Base-by-base conservation (phyloP, 1,284 basidiomycete species). In the Pholiota adiposa region DNA sequence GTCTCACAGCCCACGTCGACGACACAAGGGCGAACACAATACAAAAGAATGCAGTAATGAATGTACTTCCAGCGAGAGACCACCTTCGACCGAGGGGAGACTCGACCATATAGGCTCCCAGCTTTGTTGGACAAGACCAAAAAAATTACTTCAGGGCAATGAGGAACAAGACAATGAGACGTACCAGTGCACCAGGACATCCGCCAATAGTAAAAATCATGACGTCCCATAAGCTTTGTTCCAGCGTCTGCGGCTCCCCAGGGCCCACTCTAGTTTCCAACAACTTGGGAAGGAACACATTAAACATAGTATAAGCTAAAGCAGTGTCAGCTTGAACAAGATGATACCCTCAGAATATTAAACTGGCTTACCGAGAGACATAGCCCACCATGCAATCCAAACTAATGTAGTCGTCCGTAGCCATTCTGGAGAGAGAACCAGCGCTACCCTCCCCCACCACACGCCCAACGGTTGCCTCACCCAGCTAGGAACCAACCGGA, bases 241-340 rank as follows among this genome's bases (percentile, higher is more conserved):
- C 81, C 16, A 95, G 75, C 4, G 64, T 64, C 50, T 66, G 64
- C 19, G 81, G 73, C 0, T 73, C 72, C 5, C 54, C 62, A 11
- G 70, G 69, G 18, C 75, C 64, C 19, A 75, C 63, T 0, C 74
- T 72, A 4, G 81, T 83, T 79, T 96, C 96, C 29, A 98, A 78
- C 14, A 97, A 82, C 68, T 95, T 95, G 0, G 97, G 97, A 19
- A 98, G 82, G 74, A 91, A 98, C 12, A 97, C 95, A 70, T 98
- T 99, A 79, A 98, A 98, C 88, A 97, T 97, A 6, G 94, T 98
- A 70, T 88, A 96, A 1, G 89, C 94, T 90, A 38, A 36, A 41
- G 54, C 40, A 46, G 59, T 18, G 14, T 48, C 23, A 51, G 9
- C n/a, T n/a, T 57, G 38, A 49, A 40, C 19, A 19, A 18, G 6